Conservation (phyloP, 345 rosid genomes). For the Eucalyptus guilfoylei region DNA sequence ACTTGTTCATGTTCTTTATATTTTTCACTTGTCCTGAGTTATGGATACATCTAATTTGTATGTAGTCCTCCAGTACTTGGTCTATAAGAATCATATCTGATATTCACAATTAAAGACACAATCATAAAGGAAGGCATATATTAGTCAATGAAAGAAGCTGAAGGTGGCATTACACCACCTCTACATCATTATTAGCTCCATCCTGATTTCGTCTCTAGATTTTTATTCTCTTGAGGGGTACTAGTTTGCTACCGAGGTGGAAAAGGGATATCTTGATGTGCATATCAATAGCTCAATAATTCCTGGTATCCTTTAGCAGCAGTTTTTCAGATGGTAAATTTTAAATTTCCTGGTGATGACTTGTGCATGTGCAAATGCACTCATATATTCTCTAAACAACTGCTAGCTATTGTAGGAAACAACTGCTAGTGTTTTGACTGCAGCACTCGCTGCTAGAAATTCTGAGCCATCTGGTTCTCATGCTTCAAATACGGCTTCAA, state of each 20-base stretch:
- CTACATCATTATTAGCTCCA: not conserved
- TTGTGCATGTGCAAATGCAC: not conserved
- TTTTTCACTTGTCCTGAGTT: not conserved
- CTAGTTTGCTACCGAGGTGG: not conserved
- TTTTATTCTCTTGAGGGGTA: not conserved
- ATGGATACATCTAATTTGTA: not conserved
- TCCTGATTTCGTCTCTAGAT: not conserved
- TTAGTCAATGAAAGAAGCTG: not conserved
- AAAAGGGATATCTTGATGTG: not conserved
- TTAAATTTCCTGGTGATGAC: not conserved
- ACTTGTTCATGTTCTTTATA: not conserved
- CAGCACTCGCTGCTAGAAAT: conserved; percentile 61
- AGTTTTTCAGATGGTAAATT: not conserved
- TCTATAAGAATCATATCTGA: not conserved
- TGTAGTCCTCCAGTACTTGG: not conserved
- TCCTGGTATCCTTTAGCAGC: not conserved
- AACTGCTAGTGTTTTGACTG: conserved; percentile 57
- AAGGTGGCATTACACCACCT: not conserved
- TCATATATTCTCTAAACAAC: not conserved
- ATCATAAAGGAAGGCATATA: not conserved
- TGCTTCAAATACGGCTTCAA: conserved; percentile 12
- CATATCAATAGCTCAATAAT: not conserved
- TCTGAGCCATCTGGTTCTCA: conserved; percentile 30
- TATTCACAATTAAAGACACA: not conserved
- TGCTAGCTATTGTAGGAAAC: conserved; percentile 48